These are phyloP conservation scores for Nicotiana tomentosiformis DNA, from an alignment of 257 asterid genomes.

Conservation along the genomic window DNA sequence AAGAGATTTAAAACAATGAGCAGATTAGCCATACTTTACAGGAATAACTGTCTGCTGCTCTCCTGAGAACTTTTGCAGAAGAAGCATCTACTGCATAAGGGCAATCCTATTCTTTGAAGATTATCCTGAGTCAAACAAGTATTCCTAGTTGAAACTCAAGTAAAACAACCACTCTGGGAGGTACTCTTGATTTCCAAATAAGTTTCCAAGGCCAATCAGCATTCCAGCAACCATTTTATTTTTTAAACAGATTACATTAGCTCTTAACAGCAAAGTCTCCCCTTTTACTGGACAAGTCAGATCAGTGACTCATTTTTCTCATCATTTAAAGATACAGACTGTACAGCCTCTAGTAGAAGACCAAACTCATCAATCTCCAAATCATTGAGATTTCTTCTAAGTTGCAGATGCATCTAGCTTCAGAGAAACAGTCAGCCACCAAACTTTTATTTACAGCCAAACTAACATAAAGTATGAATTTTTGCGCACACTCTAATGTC, in stretches of 20 bases:
- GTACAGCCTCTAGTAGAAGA: neutral
- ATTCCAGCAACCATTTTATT: too few relatives aligned
- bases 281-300: too few relatives aligned
- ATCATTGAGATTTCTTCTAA: neutral
- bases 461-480: neutral
- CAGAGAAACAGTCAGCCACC: neutral
- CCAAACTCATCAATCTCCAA: neutral
- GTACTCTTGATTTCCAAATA: too few relatives aligned
- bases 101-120: neutral
- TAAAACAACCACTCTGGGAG: too few relatives aligned
- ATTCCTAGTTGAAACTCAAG: too few relatives aligned
- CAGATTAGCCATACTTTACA: neutral
- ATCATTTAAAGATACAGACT: neutral
- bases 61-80: neutral
- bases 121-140: neutral
- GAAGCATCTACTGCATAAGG: neutral
- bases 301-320: too few relatives aligned
- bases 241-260: too few relatives aligned
- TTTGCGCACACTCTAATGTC: neutral
- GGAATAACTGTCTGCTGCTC: neutral
- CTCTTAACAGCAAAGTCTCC: too few relatives aligned
- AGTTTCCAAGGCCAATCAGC: too few relatives aligned
- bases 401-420: neutral
- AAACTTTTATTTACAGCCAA: neutral
- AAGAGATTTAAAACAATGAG: neutral